These are phyloP conservation scores for Takashimella tepidaria DNA, from an alignment of 1,284 basidiomycete genomes.

Conservation along the genomic window DNA sequence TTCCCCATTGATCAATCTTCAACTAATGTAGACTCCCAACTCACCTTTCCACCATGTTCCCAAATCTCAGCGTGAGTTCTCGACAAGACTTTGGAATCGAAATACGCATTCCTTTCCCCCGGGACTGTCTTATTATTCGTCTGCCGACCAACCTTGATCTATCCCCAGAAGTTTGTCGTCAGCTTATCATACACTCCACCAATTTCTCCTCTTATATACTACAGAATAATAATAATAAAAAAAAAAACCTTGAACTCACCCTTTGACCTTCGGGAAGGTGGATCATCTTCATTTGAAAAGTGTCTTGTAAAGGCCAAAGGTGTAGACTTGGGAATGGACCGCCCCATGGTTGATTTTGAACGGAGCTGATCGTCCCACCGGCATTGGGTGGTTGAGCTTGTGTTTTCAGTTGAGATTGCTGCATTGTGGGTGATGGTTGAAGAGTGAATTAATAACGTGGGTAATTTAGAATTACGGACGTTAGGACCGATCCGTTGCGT, in stretches of 20 bases:
- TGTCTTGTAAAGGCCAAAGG: slow-evolving; percentile 92
- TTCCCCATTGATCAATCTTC: not conserved
- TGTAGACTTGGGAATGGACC: slow-evolving; percentile 58
- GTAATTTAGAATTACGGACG: too few species aligned
- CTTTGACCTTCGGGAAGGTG: slow-evolving; percentile 58
- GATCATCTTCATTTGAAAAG: slow-evolving; percentile 94
- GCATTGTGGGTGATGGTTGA: not conserved
- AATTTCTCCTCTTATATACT: not conserved
- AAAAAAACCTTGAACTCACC: slow-evolving; percentile 18
- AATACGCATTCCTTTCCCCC: slow-evolving; percentile 91
- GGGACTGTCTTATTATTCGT: slow-evolving; percentile 96
- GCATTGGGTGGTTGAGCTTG: not conserved
- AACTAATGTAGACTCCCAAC: slow-evolving; percentile 11
- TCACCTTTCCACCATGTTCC: slow-evolving; percentile 81
- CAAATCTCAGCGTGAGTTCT: slow-evolving; percentile 97
- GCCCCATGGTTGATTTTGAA: slow-evolving; percentile 35
- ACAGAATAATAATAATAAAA: not conserved
- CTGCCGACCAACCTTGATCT: slow-evolving; percentile 91
- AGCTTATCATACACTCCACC: too few species aligned
- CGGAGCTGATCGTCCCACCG: not conserved
- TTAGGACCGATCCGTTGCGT: too few species aligned
- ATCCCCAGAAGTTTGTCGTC: too few species aligned
- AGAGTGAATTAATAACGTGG: too few species aligned
- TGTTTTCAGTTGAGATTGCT: slow-evolving; percentile 1
- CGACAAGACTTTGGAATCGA: slow-evolving; percentile 94